Base-by-base conservation (phyloP, 208 protist genomes). In the Kentomonas sorsogonicus region DNA sequence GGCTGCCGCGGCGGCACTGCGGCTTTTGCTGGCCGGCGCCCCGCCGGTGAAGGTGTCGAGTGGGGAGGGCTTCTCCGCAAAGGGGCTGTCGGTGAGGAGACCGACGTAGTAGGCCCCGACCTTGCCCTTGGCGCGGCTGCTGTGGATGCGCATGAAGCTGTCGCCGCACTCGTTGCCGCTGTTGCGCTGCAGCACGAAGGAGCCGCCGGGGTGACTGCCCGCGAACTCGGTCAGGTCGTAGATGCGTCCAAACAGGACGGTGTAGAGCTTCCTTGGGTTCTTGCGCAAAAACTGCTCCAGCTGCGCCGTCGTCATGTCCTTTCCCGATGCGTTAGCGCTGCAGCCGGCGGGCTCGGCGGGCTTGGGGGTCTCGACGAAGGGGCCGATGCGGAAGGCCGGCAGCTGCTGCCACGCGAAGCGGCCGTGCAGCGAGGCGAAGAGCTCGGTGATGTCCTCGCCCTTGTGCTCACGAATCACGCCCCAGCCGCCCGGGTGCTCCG, bases 401-500 rank as follows among this genome's bases (percentile, higher is more conserved):
- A 78, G 45, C 33, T 50, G 33, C n/a, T 27, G 23, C 33, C 31
- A 47, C 0, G 63, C 54, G 16, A 27, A 38, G 0, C 45, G 47
- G 30, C 63, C 47, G 57, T 79, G 73, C 50, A 79, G 41, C 27
- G 30, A 55, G 45, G 60, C 53, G 20, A 79, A 79, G 29, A 46
- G 41, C 0, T 63, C 62, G 15, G 67, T 80, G 22, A 69, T 54
- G 33, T 83, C 63, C 36, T 72, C 72, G 38, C 75, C 75, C 22
- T 68, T 78, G 59, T 74, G 69, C 25, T 30, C 51, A 29, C 34
- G 43, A 44, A 83, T 41, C 41, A 66, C 72, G 34, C 45, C 39
- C 1, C 31, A 60, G 31, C 93, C 90, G 16, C 90, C 93, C 7
- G 90, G 93, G 72, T 96, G 93, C 22, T 61, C 25, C 38, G 82